Evolutionary conservation across 1,284 basidiomycete genomes (phyloP).

Genomic region (Malassezia japonica): DNA sequence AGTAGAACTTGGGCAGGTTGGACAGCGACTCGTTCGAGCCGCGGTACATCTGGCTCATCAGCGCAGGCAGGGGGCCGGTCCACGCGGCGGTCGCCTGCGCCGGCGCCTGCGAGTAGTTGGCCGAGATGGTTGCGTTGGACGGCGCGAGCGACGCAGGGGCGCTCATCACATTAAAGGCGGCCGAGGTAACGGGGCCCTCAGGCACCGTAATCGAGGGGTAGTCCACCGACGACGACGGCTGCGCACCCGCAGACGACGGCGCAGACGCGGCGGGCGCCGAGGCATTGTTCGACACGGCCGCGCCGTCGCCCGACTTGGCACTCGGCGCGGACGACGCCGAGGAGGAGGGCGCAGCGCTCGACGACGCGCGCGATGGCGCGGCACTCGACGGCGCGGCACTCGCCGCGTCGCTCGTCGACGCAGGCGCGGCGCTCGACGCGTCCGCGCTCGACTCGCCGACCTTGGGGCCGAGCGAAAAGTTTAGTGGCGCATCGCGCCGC

Average conservation of each 20-base stretch:
- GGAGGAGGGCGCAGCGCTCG: background rate
- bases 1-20: conserved; percentile 19
- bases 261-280: background rate
- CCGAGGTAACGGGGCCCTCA: background rate
- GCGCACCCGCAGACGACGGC: background rate
- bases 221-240: background rate
- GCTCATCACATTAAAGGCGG: conserved; percentile 1
- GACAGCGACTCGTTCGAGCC: conserved; percentile 4
- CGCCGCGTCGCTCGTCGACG: background rate
- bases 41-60: conserved; percentile 15
- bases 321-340: background rate
- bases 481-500: background rate
- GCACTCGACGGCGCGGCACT: background rate
- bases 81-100: background rate
- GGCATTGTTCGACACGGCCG: no score
- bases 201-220: conserved; percentile 6
- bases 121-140: background rate
- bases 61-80: conserved; percentile 2
- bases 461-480: background rate
- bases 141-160: background rate
- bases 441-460: background rate
- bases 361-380: background rate
- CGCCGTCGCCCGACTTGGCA: background rate
- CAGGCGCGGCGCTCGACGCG: background rate
- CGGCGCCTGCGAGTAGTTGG: conserved; percentile 3